Percentiles rank a stretch among this genome's conserved stretches.
These are phyloP conservation scores for Lyophyllum decastes DNA, from an alignment of 768 basidiomycete genomes.

Conservation along the genomic window DNA sequence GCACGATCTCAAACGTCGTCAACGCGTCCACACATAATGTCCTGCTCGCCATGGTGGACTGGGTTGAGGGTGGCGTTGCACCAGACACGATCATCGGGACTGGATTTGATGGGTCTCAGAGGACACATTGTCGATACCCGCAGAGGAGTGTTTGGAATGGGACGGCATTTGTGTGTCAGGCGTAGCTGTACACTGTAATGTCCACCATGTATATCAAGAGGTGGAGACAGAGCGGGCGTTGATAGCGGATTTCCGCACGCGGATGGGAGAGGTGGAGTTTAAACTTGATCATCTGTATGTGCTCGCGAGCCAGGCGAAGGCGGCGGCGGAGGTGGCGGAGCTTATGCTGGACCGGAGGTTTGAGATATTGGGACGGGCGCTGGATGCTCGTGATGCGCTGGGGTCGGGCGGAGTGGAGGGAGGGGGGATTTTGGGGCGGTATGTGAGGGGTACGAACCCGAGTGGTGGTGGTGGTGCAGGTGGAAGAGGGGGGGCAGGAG, in stretches of 20 bases:
- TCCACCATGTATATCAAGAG: too few relatives aligned
- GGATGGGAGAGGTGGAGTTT: conserved; percentile 12
- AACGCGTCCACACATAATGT: conserved; percentile 11
- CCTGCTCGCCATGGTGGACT: conserved; percentile 11
- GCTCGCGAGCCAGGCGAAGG: conserved; percentile 51
- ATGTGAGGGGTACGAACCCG: background rate
- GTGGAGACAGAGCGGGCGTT: background rate
- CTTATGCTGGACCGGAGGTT: conserved; percentile 66
- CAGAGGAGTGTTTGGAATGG: background rate
- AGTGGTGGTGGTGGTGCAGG: background rate
- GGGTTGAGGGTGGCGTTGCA: conserved; percentile 11
- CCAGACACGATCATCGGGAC: background rate
- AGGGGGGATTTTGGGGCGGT: conserved; percentile 16
- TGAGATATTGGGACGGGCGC: conserved; percentile 48
- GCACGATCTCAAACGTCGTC: background rate
- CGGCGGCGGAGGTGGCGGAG: conserved; percentile 54
- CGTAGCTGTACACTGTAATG: background rate
- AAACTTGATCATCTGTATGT: conserved; percentile 36
- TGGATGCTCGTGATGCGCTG: conserved; percentile 40
- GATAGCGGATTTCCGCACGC: conserved; percentile 1
- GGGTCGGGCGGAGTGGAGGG: conserved; percentile 22
- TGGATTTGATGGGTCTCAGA: background rate
- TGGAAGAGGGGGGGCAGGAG: background rate
- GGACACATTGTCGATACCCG: background rate
- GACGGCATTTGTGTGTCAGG: background rate